Conservation (phyloP, 169 alveolate genomes). For the Neospora caninum region DNA sequence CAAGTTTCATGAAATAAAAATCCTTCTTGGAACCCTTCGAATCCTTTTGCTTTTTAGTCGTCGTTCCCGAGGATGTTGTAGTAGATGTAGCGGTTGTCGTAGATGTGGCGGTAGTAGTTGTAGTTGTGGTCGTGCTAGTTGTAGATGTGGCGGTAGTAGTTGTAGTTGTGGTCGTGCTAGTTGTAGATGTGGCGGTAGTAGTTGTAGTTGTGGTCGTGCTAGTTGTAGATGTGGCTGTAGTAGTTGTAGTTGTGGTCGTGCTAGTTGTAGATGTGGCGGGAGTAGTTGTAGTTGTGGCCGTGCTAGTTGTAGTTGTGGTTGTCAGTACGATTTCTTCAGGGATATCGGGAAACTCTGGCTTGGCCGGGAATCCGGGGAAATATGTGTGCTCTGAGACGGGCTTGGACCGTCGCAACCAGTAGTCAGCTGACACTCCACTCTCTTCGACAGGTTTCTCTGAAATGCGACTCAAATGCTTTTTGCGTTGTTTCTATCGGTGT, state of each 20-base stretch:
- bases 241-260: background rate
- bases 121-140: background rate
- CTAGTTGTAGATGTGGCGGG: background rate
- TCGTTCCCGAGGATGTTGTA: background rate
- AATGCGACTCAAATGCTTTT: background rate
- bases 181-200: background rate
- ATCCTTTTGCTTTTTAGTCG: background rate
- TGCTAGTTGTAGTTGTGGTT: background rate
- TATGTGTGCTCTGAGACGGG: background rate
- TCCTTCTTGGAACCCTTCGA: background rate
- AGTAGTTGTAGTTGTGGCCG: background rate
- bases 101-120: background rate
- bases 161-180: background rate
- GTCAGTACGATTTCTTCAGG: background rate
- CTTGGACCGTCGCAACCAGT: background rate
- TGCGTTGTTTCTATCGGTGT: too few species aligned
- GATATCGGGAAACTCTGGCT: background rate
- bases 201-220: background rate
- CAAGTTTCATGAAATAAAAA: background rate
- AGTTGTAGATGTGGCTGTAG: background rate
- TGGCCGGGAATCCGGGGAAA: background rate
- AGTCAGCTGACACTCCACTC: background rate
- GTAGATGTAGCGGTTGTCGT: background rate
- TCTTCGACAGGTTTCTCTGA: background rate
- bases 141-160: background rate